phyloP scores from a whole-genome alignment of 345 rosid genomes.

The Excoecaria cochinchinensis region DNA sequence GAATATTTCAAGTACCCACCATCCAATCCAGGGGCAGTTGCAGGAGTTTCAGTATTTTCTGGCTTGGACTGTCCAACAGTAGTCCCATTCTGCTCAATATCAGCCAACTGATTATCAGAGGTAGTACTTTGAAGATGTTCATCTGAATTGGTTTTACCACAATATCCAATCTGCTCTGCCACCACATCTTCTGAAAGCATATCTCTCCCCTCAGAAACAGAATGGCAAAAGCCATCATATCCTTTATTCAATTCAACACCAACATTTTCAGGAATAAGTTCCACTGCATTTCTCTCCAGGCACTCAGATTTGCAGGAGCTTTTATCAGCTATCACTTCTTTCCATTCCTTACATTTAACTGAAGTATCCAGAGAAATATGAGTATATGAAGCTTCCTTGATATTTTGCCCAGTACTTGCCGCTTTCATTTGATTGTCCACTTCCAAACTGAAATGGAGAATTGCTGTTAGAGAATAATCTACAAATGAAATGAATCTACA shows the following conservation, averaged over 20 bases:
- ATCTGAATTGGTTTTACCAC: slow-evolving; percentile 19
- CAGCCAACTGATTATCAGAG: slow-evolving; percentile 21
- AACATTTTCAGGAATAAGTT: slow-evolving; percentile 28
- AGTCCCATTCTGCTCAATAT: slow-evolving; percentile 37
- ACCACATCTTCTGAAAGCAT: slow-evolving; percentile 22
- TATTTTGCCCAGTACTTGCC: slow-evolving; percentile 32
- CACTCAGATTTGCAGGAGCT: slow-evolving; percentile 28
- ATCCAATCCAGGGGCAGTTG: slow-evolving; percentile 19
- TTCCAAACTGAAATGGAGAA: slow-evolving; percentile 60
- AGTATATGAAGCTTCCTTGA: slow-evolving; percentile 31
- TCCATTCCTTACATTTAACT: slow-evolving; percentile 33
- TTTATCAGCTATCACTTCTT: slow-evolving; percentile 28
- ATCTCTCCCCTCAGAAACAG: slow-evolving; percentile 22
- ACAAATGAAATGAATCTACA: slow-evolving; percentile 14
- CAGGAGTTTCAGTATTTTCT: slow-evolving; percentile 16
- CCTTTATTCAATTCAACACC: slow-evolving; percentile 28
- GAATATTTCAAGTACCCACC: slow-evolving; percentile 24
- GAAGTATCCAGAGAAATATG: slow-evolving; percentile 17
- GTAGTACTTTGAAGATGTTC: slow-evolving; percentile 32
- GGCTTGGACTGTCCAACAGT: slow-evolving; percentile 28
- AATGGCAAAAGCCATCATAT: slow-evolving; percentile 22
- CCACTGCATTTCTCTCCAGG: slow-evolving; percentile 29
- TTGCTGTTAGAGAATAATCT: slow-evolving; percentile 1
- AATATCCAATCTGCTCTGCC: slow-evolving; percentile 16
- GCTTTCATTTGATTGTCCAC: slow-evolving; percentile 41